Base-by-base conservation (phyloP, 2,329 filamentous ascomycete species). In the Cryphonectria carpinicola region DNA sequence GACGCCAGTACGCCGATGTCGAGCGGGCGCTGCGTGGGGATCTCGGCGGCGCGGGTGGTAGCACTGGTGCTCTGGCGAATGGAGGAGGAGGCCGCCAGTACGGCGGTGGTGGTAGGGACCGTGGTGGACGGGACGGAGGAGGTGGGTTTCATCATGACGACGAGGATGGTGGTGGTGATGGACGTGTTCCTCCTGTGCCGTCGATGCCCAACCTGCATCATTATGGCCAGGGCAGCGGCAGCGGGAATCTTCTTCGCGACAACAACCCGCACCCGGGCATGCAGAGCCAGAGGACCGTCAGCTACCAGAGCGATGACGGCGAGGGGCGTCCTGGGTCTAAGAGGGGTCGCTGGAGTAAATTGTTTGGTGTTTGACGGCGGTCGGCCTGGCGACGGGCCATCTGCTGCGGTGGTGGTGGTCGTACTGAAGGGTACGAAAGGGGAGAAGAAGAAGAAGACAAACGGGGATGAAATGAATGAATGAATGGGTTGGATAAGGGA, bases 1-100 rank as follows among this genome's bases (percentile, higher is more conserved):
- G 77, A 62, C 78, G 81, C 6, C 82, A 84, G 75, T 80, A 83
- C 69, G 72, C 74, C 17, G 81, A 84, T 52, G 82, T 84, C 64
- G 81, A 82, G 74, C 76, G 79, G 60, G 82, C 82, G 0, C 77
- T 84, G 74, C 76, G 81, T 0, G 82, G 82, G 0, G 82, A 84
- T n/a, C 73, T 79, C 11, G 22, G 61, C 25, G 52, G 11, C 46
- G 25, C 3, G n/a, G 37, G 39, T n/a, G 43, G 25, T 3, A 25
- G 63, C 41, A 25, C 19, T 2, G 63, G 41, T 17, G 46, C 46
- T 22, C 46, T 49, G 46, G 46, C 46, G 22, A n/a, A n/a, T 22
- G 46, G 46, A 10, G 46, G 46, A n/a, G 19, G 43, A 49, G 7
- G 63, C 1, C 25, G 41, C 46, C 72, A 46, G 43, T n/a, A 43